Evolutionary conservation across 176 grass and related monocot genomes (phyloP).

Genomic region (Thinopyrum elongatum): DNA sequence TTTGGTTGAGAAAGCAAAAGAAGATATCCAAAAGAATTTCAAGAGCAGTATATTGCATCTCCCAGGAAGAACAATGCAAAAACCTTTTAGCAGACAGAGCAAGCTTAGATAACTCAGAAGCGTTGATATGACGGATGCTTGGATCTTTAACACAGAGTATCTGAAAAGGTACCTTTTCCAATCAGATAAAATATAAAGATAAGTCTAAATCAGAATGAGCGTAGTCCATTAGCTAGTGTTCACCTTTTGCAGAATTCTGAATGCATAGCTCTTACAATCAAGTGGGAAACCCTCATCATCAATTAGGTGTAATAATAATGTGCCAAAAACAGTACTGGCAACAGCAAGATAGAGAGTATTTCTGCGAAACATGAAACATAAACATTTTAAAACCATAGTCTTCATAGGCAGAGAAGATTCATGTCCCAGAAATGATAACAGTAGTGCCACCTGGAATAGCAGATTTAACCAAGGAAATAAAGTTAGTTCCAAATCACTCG

Average conservation of each 20-base stretch:
- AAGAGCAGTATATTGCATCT: constrained; percentile 46
- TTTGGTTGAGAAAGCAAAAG: constrained; percentile 50
- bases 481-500: constrained; percentile 26
- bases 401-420: constrained; percentile 50
- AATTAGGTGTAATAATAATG: constrained; percentile 44
- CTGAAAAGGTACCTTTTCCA: constrained; percentile 38
- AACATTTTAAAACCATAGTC: constrained; percentile 58
- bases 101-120: constrained; percentile 50
- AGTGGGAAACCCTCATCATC: constrained; percentile 43
- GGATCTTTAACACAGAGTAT: constrained; percentile 34
- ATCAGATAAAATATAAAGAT: constrained; percentile 31
- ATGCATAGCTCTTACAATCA: constrained; percentile 42
- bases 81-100: constrained; percentile 36
- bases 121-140: constrained; percentile 25
- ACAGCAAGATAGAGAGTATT: constrained; percentile 36
- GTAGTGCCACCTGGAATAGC: constrained; percentile 63
- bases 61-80: constrained; percentile 46
- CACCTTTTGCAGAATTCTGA: constrained; percentile 74
- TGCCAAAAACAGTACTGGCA: constrained; percentile 37
- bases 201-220: constrained; percentile 26
- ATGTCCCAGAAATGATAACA: constrained; percentile 55
- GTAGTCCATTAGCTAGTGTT: not conserved
- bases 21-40: constrained; percentile 57
- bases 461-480: constrained; percentile 33
- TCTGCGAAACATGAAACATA: constrained; percentile 55